Conservation (phyloP, 78 protist species). For the slime mould (Dictyostelium discoideum) region DNA sequence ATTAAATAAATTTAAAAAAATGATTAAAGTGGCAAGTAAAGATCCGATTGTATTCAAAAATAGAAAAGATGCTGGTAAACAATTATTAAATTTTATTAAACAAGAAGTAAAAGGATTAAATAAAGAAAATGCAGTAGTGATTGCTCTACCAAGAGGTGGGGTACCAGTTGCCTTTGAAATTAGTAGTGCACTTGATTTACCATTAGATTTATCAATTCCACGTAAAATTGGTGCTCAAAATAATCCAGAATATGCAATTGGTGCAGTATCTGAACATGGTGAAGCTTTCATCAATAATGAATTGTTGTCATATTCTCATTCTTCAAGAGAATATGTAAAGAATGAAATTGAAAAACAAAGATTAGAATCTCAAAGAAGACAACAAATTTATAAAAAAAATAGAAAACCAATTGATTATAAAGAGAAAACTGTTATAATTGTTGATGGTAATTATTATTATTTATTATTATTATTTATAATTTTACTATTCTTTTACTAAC, state of each 20-base stretch:
- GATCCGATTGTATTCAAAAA: constrained; percentile 8
- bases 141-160: constrained; percentile 65
- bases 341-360: constrained; percentile 17
- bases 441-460: constrained; percentile 12
- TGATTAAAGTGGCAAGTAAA: not conserved
- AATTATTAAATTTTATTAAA: not conserved
- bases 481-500: too few relatives aligned
- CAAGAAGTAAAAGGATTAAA: not conserved
- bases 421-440: constrained; percentile 36
- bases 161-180: constrained; percentile 55
- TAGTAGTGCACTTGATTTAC: not conserved
- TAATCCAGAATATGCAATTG: constrained; percentile 54
- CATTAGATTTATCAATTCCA: constrained; percentile 43
- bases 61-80: constrained; percentile 57
- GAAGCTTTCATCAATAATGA: constrained; percentile 24
- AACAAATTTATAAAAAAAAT: constrained; percentile 8
- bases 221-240: constrained; percentile 55
- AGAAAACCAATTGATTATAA: constrained; percentile 30
- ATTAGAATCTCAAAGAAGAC: constrained; percentile 42
- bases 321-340: not conserved
- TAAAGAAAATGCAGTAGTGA: not conserved
- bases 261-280: constrained; percentile 55
- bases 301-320: not conserved
- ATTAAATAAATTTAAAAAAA: not conserved
- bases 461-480: too few relatives aligned